Base-by-base conservation (phyloP, 2,329 filamentous ascomycete genomes). In the Exutisphaerella laricina region DNA sequence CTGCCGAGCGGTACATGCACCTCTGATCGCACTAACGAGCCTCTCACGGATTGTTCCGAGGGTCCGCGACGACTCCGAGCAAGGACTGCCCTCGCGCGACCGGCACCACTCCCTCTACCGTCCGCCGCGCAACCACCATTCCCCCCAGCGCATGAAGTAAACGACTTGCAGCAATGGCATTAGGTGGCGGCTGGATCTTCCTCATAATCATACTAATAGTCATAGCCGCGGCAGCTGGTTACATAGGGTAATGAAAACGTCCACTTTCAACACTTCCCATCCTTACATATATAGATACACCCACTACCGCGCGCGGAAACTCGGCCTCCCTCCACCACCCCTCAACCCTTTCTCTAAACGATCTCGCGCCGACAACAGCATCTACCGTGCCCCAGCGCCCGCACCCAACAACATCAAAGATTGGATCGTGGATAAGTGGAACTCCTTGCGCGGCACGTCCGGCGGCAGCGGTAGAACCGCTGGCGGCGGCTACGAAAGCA, bases 131-230 rank as follows among this genome's bases (percentile, higher is more conserved):
- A 23, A 14, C 3, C 18, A 35, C 33, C 18, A 10, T 21, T 5
- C 17, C 21, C 8, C 33, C 17, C 8, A 22, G 13, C 33, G 33
- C 18, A 35, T 35, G 33, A 23, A 20, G 16, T 29, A 30, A 31
- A 20, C 25, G n/a, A 38, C 26, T 21, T 28, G 42, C 44, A 18
- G 54, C 54, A 48, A 53, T 45, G 29, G 49, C 55, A 29, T 51
- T 51, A 38, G 62, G 60, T 55, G 60, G 75, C 53, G 80, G 82
- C 23, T 26, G 23, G 60, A 76, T 82, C 50, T 79, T 89, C 68
- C 75, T 88, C 63, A 80, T 94, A 61, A 74, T 87, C 59, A 64
- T 90, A 59, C 57, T 87, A 54, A 68, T 88, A 55, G 62, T 85
- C 57, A 59, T 82, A 42, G 64, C 71, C 42, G 77, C 67, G 18